These are phyloP conservation scores for Podila clonocystis DNA, from an alignment of 192 early-diverging fungal species.

Conservation along the genomic window DNA sequence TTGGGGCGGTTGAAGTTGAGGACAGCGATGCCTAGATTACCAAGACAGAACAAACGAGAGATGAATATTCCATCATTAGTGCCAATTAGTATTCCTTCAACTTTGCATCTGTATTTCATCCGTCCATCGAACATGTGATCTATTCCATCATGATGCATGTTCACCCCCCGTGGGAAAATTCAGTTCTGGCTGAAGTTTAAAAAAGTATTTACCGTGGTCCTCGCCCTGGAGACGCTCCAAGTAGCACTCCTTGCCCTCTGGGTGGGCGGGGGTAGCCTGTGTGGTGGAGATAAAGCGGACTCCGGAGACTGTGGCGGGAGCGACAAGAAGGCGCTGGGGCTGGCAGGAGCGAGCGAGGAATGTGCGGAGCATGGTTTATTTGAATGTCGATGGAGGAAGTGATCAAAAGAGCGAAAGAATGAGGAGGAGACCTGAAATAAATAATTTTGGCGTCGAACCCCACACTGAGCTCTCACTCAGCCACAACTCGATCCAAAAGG, in stretches of 20 bases:
- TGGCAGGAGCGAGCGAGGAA: constrained; percentile 44
- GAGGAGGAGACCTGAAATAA: background rate
- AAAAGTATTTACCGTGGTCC: constrained; percentile 22
- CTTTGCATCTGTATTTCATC: too few species aligned
- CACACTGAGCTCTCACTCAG: too few species aligned
- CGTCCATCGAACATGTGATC: too few species aligned
- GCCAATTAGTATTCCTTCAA: too few species aligned
- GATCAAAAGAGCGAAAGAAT: background rate
- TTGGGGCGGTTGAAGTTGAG: constrained; percentile 86
- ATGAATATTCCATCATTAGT: too few species aligned
- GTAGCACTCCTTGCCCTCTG: constrained; percentile 54
- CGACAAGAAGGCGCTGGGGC: constrained; percentile 25
- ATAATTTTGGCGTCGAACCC: background rate
- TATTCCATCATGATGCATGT: too few species aligned
- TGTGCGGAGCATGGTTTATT: constrained; percentile 40
- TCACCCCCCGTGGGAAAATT: constrained; percentile 43
- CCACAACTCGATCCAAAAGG: too few species aligned
- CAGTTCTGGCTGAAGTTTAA: background rate
- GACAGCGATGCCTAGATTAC: constrained; percentile 75
- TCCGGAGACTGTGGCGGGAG: constrained; percentile 2
- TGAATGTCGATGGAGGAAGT: background rate
- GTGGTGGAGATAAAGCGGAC: constrained; percentile 41
- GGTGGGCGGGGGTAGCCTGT: constrained; percentile 6
- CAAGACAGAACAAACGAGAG: background rate
- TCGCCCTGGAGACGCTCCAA: constrained; percentile 51